These are phyloP conservation scores for Stagonosporopsis rhizophila DNA, from an alignment of 2,329 filamentous ascomycete genomes.

Conservation along the genomic window DNA sequence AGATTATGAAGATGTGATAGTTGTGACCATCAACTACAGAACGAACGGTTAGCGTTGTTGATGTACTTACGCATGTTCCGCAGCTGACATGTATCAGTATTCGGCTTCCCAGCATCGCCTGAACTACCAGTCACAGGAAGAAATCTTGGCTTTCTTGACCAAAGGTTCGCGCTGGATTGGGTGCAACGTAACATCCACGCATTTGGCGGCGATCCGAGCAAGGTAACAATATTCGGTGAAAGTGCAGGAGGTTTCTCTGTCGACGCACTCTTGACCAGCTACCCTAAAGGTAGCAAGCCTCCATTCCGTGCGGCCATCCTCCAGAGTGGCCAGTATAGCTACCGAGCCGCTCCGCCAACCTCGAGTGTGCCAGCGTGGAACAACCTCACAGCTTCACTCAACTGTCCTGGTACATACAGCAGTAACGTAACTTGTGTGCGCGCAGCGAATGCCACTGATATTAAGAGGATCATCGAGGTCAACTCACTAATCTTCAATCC, in stretches of 20 bases:
- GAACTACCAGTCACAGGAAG: slow-evolving; percentile 27
- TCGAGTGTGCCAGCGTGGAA: slow-evolving; percentile 30
- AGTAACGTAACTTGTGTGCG: slow-evolving; percentile 35
- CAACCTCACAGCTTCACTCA: slow-evolving; percentile 27
- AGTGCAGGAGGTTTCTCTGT: slow-evolving; percentile 37
- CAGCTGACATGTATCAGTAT: slow-evolving; percentile 27
- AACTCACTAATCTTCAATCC: slow-evolving; percentile 31
- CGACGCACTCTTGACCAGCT: slow-evolving; percentile 40
- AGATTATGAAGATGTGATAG: slow-evolving; percentile 39
- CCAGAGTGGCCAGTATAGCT: slow-evolving; percentile 37
- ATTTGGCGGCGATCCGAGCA: slow-evolving; percentile 58
- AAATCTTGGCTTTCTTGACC: slow-evolving; percentile 64
- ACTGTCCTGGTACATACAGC: slow-evolving; percentile 28
- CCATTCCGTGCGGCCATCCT: slow-evolving; percentile 42
- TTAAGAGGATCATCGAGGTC: slow-evolving; percentile 29
- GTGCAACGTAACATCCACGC: slow-evolving; percentile 57
- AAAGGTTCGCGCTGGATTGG: slow-evolving; percentile 63
- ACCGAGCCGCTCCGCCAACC: slow-evolving; percentile 18
- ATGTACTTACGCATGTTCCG: rapidly evolving
- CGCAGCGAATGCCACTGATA: slow-evolving; percentile 24
- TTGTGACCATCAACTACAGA: slow-evolving; percentile 40
- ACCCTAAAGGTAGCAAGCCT: slow-evolving; percentile 24
- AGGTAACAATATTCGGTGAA: slow-evolving; percentile 57
- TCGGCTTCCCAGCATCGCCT: slow-evolving; percentile 37
- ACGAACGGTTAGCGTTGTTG: slow-evolving; percentile 33